Conservation (phyloP, 2,329 filamentous ascomycete species). For the Stachybotrys elegans region DNA sequence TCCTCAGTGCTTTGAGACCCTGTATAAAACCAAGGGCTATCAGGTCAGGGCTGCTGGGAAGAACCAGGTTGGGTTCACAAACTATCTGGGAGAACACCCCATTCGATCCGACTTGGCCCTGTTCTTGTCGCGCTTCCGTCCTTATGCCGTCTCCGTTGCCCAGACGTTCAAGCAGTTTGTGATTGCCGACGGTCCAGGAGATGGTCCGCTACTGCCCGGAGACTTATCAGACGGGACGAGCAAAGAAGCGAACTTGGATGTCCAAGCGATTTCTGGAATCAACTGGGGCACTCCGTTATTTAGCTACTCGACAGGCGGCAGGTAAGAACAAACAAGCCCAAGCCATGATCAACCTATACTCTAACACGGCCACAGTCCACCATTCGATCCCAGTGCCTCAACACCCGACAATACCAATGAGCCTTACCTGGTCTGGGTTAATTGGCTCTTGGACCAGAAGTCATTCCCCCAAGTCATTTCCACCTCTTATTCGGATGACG, state of each 20-base stretch:
- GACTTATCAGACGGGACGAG: not conserved
- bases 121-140: slow-evolving; percentile 1
- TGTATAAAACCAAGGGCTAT: slow-evolving; percentile 6
- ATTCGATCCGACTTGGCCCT: not conserved
- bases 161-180: slow-evolving; percentile 4
- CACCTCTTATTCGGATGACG: slow-evolving; percentile 67
- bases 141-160: slow-evolving; percentile 2
- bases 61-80: slow-evolving; percentile 2
- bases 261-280: slow-evolving; percentile 2
- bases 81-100: slow-evolving; percentile 2
- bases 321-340: not conserved
- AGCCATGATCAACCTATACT: not conserved
- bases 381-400: slow-evolving; percentile 3
- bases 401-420: slow-evolving; percentile 39
- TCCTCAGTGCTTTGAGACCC: slow-evolving; percentile 1
- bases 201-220: not conserved
- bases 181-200: not conserved
- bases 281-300: slow-evolving; percentile 1
- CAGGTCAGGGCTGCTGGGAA: not conserved
- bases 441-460: slow-evolving; percentile 31
- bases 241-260: slow-evolving; percentile 4
- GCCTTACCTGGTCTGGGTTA: slow-evolving; percentile 42
- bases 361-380: not conserved
- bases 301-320: slow-evolving; percentile 2
- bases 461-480: slow-evolving; percentile 56